A percentile compares a stretch with the other conserved stretches of the same genome.
Conservation (phyloP, 371 early-diverging fungal species). For the Mucor sp. region DNA sequence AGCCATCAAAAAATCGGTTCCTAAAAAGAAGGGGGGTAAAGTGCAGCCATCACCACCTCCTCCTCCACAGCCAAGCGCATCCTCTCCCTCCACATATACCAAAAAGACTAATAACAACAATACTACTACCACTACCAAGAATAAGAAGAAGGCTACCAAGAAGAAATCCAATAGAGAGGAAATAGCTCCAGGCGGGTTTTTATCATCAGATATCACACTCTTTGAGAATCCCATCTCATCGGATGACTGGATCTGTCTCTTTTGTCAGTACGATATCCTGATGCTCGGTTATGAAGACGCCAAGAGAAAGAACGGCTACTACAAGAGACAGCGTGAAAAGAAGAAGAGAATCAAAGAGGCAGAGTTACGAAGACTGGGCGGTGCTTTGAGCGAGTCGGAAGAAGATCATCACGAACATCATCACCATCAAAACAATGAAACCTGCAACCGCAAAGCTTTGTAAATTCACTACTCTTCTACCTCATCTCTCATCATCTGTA, state of each 20-base stretch:
- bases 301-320: constrained; percentile 39
- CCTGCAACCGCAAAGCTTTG: background rate
- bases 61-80: background rate
- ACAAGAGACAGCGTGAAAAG: constrained; percentile 30
- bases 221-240: constrained; percentile 27
- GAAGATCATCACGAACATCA: background rate
- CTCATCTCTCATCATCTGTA: background rate
- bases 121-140: background rate
- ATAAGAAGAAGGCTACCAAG: constrained; percentile 4
- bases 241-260: constrained; percentile 50
- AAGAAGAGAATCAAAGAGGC: constrained; percentile 13
- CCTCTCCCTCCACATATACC: background rate
- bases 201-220: constrained; percentile 28
- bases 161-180: constrained; percentile 14
- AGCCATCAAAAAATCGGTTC: background rate
- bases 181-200: constrained; percentile 22
- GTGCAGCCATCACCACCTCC: background rate
- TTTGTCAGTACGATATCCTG: constrained; percentile 48
- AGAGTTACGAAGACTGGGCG: background rate
- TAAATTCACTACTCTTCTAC: background rate
- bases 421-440: background rate
- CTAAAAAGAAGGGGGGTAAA: constrained; percentile 7
- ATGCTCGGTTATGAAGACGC: constrained; percentile 31
- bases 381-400: background rate
- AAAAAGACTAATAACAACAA: background rate